Evolutionary conservation across 345 rosid genomes (phyloP).

Genomic region (Turnera subulata): DNA sequence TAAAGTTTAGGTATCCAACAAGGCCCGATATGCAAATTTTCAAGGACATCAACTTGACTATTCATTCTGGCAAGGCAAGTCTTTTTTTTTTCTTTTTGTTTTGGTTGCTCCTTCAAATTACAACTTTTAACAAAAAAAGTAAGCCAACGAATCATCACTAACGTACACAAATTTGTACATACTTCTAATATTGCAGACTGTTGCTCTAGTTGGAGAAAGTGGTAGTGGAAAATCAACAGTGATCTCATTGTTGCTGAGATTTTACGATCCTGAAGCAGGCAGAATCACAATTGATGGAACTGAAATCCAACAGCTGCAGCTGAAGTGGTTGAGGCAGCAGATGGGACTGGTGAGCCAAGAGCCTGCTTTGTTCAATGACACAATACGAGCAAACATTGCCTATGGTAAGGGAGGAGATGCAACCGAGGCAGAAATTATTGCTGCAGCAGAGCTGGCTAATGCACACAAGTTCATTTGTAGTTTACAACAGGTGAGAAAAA

Average conservation of each 20-base stretch:
- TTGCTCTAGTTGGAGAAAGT: conserved; percentile 75
- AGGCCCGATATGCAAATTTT: no score
- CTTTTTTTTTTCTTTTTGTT: no score
- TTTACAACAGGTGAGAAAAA: conserved; percentile 23
- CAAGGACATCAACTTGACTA: no score
- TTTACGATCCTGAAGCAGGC: conserved; percentile 59
- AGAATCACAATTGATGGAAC: conserved; percentile 41
- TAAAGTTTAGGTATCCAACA: no score
- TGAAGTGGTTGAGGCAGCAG: conserved; percentile 59
- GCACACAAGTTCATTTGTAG: conserved; percentile 57
- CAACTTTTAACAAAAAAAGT: no score
- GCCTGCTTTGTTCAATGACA: conserved; percentile 57
- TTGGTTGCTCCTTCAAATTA: no score
- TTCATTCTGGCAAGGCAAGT: no score
- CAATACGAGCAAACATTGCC: conserved; percentile 57
- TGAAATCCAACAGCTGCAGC: conserved; percentile 42
- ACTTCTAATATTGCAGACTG: conserved; percentile 56
- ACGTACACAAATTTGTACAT: no score
- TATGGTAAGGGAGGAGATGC: conserved; percentile 59
- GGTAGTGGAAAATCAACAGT: conserved; percentile 71
- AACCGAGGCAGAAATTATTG: conserved; percentile 43
- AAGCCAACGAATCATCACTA: no score
- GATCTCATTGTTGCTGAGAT: conserved; percentile 50
- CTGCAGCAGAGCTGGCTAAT: conserved; percentile 53
- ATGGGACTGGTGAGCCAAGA: conserved; percentile 50